A percentile compares a stretch with the other conserved stretches of the same genome.
phyloP scores from a whole-genome alignment of 177 flowering plant genomes.

The Telopea speciosissima region DNA sequence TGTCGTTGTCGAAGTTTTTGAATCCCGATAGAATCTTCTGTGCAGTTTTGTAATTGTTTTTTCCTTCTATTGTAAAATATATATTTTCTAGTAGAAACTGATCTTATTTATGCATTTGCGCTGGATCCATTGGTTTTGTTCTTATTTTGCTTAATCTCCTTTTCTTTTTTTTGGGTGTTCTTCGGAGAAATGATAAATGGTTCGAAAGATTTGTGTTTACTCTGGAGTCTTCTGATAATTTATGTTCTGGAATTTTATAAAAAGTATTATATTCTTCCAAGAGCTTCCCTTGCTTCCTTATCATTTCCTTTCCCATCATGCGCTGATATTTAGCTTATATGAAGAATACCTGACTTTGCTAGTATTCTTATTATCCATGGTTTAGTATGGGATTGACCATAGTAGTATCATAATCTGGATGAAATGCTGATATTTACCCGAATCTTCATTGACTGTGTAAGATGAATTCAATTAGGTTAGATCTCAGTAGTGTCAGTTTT shows the following conservation, averaged over 20 bases:
- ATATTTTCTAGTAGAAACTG: no score
- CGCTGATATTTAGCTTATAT: no score
- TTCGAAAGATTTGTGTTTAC: background rate
- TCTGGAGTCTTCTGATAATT: background rate
- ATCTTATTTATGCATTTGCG: background rate
- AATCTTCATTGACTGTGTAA: no score
- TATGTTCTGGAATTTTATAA: no score
- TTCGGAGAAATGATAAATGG: background rate
- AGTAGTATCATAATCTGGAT: background rate
- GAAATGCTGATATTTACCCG: no score
- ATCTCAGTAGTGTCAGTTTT: no score
- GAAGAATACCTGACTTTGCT: no score
- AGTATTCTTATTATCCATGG: no score
- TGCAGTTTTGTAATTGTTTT: no score
- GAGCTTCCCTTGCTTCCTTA: background rate
- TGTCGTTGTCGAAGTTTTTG: background rate
- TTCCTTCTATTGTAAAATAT: no score
- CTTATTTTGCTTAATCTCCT: background rate
- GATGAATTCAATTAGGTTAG: no score
- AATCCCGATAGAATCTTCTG: background rate
- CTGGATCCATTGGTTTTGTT: background rate
- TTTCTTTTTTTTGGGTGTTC: no score
- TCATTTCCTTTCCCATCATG: background rate
- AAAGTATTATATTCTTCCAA: background rate
- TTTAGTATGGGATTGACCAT: background rate